Percentiles rank a stretch among this genome's conserved stretches.
phyloP scores from a whole-genome alignment of 805 yeast genomes.

The Hanseniaspora meyeri region DNA sequence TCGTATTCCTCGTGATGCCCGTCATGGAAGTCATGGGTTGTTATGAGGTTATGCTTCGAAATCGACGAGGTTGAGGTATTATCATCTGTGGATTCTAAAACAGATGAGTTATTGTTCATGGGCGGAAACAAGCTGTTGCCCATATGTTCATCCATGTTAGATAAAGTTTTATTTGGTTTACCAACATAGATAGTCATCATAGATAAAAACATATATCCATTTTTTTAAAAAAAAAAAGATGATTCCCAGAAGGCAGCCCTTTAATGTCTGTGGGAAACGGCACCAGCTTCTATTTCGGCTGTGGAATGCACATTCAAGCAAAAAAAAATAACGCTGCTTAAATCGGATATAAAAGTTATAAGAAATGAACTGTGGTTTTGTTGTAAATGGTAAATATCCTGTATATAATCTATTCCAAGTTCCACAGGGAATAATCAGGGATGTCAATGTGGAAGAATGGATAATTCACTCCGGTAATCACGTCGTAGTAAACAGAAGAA shows the following conservation, averaged over 20 bases:
- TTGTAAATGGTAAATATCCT: background rate
- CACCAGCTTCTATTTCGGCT: background rate
- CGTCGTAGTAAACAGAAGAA: conserved; percentile 16
- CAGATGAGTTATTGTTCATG: background rate
- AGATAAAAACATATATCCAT: no score
- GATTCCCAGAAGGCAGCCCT: background rate
- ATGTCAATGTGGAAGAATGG: conserved; percentile 30
- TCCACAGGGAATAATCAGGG: conserved; percentile 28
- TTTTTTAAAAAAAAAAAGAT: no score
- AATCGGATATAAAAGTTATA: background rate
- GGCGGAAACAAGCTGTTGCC: conserved; percentile 1
- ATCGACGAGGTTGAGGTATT: background rate
- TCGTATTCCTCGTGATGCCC: background rate
- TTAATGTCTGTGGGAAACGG: no score
- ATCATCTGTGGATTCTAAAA: background rate
- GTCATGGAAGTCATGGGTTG: no score
- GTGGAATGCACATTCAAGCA: background rate
- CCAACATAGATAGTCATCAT: no score
- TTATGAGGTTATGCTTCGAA: background rate
- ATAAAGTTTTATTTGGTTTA: background rate
- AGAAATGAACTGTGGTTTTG: background rate
- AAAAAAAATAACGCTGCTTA: background rate
- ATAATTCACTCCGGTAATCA: conserved; percentile 25
- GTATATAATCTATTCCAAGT: conserved; percentile 14
- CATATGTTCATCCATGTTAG: background rate